These are phyloP conservation scores for Populus hybrid DNA, from an alignment of 441 rosid genomes.

Conservation along the genomic window DNA sequence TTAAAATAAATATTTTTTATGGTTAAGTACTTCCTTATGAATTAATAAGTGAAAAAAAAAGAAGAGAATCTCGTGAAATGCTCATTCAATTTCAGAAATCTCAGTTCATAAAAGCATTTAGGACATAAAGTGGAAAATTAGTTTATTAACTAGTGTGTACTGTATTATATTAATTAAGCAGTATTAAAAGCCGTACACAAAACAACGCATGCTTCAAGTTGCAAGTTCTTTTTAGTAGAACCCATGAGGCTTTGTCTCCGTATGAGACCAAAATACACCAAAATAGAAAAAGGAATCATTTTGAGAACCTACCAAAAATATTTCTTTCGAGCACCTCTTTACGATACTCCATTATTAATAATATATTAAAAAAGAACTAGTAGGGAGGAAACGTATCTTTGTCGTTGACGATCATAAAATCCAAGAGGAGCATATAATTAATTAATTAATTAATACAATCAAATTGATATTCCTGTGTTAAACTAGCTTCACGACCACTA, in stretches of 20 bases:
- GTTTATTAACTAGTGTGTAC: background rate
- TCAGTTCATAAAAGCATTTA: background rate
- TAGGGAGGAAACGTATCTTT: background rate
- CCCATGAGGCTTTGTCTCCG: conserved; percentile 30
- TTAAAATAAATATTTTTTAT: too few species aligned
- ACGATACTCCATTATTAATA: background rate
- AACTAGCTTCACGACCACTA: conserved; percentile 40
- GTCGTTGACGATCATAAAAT: background rate
- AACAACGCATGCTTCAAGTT: conserved; percentile 24
- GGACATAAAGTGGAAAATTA: background rate
- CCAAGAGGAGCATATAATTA: background rate
- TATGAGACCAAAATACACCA: conserved; percentile 11
- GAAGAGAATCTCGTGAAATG: background rate
- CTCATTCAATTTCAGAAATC: background rate
- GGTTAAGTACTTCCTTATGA: too few species aligned
- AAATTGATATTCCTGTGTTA: background rate
- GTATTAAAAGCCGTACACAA: background rate
- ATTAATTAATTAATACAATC: background rate
- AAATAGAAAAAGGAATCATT: conserved; percentile 3
- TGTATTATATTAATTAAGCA: too few species aligned
- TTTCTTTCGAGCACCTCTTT: background rate
- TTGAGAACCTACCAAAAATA: background rate
- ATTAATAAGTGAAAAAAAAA: too few species aligned
- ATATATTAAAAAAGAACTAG: background rate
- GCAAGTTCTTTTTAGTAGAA: conserved; percentile 12